A percentile compares a stretch with the other conserved stretches of the same genome.
Evolutionary conservation across 768 basidiomycete species (phyloP).

Genomic region (Serendipita sp.): DNA sequence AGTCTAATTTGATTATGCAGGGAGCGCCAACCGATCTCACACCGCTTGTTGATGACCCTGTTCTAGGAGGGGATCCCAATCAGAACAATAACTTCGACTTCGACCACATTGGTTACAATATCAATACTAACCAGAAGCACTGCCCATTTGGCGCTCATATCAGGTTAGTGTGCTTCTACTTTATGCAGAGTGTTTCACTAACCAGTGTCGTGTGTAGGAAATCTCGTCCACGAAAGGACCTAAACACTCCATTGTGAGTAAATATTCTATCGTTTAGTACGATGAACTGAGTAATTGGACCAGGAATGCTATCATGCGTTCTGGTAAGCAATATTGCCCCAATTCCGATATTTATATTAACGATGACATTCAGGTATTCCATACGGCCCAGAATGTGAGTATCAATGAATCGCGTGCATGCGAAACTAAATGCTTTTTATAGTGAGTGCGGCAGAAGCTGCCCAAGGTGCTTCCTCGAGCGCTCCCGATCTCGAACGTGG

Average conservation of each 20-base stretch:
- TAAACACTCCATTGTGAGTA: background rate
- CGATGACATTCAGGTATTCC: background rate
- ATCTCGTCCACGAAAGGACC: slow-evolving; percentile 6
- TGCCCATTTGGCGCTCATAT: slow-evolving; percentile 34
- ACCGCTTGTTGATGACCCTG: background rate
- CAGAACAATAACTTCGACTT: slow-evolving; percentile 30
- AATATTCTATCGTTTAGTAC: background rate
- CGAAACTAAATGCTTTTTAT: background rate
- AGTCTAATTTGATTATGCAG: background rate
- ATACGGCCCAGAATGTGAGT: background rate
- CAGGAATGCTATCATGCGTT: background rate
- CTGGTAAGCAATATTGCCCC: background rate
- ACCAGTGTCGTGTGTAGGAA: background rate
- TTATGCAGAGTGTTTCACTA: too few relatives aligned
- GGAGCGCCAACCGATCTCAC: slow-evolving; percentile 1
- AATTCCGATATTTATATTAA: too few relatives aligned
- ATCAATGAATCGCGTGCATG: background rate
- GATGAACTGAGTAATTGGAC: background rate
- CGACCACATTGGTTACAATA: slow-evolving; percentile 13
- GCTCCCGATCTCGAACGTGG: slow-evolving; percentile 13
- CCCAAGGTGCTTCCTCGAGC: background rate
- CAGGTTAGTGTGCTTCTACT: slow-evolving; percentile 14
- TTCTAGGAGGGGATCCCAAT: slow-evolving; percentile 21
- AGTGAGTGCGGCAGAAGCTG: background rate
- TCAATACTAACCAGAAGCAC: slow-evolving; percentile 14